phyloP scores from a whole-genome alignment of 2,329 filamentous ascomycete species.

The Cryphonectria radicalis region DNA sequence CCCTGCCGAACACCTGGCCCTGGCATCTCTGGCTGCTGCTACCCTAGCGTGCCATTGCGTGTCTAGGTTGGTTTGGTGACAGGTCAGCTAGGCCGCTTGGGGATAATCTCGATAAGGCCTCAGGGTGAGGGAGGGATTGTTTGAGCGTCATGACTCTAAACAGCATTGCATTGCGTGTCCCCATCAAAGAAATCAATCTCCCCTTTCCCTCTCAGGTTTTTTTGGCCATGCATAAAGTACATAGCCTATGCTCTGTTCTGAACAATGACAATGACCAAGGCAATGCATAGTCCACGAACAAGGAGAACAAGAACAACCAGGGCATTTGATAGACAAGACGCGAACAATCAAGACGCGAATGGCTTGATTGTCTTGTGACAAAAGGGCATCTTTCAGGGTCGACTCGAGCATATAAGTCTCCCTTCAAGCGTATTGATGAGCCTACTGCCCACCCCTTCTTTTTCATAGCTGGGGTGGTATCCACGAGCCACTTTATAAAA shows the following conservation, averaged over 20 bases:
- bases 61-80: neutral
- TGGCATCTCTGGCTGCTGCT: neutral
- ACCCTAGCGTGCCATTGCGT: neutral
- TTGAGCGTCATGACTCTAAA: conserved; percentile 7
- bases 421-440: conserved; percentile 4
- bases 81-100: neutral
- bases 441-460: neutral
- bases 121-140: conserved; percentile 3
- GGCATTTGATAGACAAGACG: neutral
- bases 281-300: neutral
- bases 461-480: neutral
- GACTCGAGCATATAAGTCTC: neutral
- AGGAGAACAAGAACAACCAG: neutral
- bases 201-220: neutral
- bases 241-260: neutral
- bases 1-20: neutral
- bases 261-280: neutral
- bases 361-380: conserved; percentile 12
- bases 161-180: neutral
- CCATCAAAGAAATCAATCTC: neutral
- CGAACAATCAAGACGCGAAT: neutral
- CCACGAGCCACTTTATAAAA: neutral
- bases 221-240: neutral
- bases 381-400: conserved; percentile 3
- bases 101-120: conserved; percentile 16